phyloP scores from a whole-genome alignment of 2,329 filamentous ascomycete species.

The Penicillium sp. region DNA sequence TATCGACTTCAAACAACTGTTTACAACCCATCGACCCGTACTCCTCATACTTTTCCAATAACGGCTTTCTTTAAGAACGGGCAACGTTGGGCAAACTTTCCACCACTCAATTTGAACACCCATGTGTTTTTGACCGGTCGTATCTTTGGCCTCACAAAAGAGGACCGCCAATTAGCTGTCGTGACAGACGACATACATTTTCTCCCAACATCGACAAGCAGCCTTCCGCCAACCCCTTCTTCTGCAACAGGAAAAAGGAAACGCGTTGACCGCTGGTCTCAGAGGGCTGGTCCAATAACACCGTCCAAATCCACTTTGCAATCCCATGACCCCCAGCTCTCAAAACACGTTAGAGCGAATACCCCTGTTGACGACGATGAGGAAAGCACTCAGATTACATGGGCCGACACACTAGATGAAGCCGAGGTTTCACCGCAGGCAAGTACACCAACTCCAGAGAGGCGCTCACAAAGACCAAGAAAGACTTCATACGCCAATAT shows the following conservation, averaged over 20 bases:
- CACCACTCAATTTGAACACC: constrained; percentile 2
- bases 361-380: not conserved
- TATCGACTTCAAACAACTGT: no score
- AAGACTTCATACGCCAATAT: constrained; percentile 4
- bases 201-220: not conserved
- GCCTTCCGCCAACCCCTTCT: not conserved
- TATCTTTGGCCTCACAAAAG: constrained; percentile 1
- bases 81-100: constrained; percentile 12
- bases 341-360: no score
- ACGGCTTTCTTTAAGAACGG: constrained; percentile 12
- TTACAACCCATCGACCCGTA: constrained; percentile 4
- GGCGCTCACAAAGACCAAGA: not conserved
- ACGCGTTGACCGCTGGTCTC: constrained; percentile 4
- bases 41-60: constrained; percentile 6
- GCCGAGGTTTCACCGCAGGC: not conserved
- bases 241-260: constrained; percentile 3
- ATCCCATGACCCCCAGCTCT: no score
- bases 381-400: not conserved
- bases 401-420: not conserved
- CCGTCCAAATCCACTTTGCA: not conserved
- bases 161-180: not conserved
- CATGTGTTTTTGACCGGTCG: not conserved
- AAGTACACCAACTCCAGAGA: not conserved
- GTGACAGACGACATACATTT: not conserved
- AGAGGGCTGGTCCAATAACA: not conserved